A percentile compares a stretch with the other conserved stretches of the same genome.
These are phyloP conservation scores for Trichodelitschia bisporula DNA, from an alignment of 495 filamentous ascomycete species.

Conservation along the genomic window DNA sequence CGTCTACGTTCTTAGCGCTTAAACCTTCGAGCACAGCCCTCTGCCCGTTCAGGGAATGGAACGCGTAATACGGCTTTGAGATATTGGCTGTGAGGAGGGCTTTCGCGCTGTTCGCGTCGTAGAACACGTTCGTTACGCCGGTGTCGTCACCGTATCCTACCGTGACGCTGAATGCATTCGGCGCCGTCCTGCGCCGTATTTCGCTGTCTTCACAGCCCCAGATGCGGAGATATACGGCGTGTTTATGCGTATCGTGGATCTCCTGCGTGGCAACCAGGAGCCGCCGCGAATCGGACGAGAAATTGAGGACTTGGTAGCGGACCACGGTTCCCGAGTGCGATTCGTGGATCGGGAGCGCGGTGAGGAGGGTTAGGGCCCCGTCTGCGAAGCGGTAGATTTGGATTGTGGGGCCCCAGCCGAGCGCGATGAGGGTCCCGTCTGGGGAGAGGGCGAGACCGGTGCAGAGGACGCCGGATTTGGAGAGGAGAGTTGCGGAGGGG, in stretches of 20 bases:
- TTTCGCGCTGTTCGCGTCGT: background rate
- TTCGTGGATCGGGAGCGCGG: background rate
- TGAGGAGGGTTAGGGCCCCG: background rate
- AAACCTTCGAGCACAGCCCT: background rate
- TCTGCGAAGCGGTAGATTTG: background rate
- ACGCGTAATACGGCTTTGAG: background rate
- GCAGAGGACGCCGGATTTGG: background rate
- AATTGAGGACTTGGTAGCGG: background rate
- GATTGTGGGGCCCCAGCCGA: background rate
- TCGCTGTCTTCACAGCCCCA: no score
- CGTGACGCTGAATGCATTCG: no score
- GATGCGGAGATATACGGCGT: conserved; percentile 8
- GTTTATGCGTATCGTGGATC: conserved; percentile 5
- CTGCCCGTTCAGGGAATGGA: background rate
- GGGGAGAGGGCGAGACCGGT: background rate
- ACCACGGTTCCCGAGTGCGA: background rate
- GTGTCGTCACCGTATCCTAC: background rate
- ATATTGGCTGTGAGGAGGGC: background rate
- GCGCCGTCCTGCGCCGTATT: no score
- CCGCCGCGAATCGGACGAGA: conserved; percentile 6
- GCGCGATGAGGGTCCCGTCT: background rate
- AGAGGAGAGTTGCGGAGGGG: background rate
- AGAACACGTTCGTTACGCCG: background rate
- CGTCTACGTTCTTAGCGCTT: background rate
- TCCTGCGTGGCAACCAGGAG: conserved; percentile 9